phyloP scores from a whole-genome alignment of 169 alveolate genomes.

The Perkinsus marinus region DNA sequence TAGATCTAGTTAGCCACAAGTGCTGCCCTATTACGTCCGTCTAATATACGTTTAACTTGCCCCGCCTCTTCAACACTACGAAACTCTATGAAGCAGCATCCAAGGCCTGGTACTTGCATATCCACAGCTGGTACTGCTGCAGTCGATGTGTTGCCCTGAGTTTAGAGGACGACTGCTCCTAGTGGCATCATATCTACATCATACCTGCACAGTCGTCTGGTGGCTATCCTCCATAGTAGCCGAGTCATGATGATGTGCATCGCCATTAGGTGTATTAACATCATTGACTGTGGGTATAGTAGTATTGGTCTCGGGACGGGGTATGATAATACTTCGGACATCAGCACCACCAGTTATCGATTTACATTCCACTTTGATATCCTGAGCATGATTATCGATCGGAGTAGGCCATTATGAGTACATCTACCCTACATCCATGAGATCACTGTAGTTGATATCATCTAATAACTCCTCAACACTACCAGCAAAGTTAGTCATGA shows the following conservation, averaged over 20 bases:
- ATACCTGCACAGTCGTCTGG: no score
- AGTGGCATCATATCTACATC: no score
- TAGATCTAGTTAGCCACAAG: no score
- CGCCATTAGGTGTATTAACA: background rate
- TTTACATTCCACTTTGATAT: background rate
- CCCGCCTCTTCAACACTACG: background rate
- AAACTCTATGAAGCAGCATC: background rate
- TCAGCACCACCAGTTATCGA: background rate
- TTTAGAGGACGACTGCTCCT: no score
- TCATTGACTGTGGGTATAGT: background rate
- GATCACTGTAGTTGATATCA: background rate
- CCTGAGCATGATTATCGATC: background rate
- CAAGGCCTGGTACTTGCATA: background rate
- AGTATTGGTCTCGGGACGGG: background rate
- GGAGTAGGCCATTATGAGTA: background rate
- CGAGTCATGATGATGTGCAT: background rate
- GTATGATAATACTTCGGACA: background rate
- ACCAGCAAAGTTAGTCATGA: background rate
- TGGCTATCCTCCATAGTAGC: background rate
- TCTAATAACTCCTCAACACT: background rate
- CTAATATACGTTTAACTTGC: background rate
- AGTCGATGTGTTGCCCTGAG: no score
- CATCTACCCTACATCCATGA: background rate
- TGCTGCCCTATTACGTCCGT: background rate
- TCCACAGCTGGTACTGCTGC: background rate